These are phyloP conservation scores for Diplotaxis tenuifolia DNA, from an alignment of 345 rosid genomes.

Conservation along the genomic window DNA sequence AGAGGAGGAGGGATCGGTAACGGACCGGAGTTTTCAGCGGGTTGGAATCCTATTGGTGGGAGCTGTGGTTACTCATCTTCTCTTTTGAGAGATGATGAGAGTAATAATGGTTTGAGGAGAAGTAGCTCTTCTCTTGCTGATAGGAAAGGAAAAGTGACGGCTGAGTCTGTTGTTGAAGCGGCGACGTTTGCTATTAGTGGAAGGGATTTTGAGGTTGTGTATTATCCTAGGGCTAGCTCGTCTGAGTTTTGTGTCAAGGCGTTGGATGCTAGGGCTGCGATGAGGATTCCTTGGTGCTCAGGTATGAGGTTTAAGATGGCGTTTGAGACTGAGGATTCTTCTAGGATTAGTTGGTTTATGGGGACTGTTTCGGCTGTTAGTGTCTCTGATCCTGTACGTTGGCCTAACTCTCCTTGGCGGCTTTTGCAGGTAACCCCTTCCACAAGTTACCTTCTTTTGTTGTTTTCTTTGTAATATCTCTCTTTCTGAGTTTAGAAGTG, in stretches of 20 bases:
- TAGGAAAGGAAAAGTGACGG: slow-evolving; percentile 52
- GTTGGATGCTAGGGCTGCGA: slow-evolving; percentile 58
- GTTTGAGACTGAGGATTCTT: slow-evolving; percentile 89
- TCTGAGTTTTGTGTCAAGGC: slow-evolving; percentile 87
- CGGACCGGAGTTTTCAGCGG: slow-evolving; percentile 61
- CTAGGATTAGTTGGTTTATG: slow-evolving; percentile 96
- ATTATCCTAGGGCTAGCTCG: slow-evolving; percentile 80
- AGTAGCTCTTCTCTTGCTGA: slow-evolving; percentile 37
- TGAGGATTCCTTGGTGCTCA: slow-evolving; percentile 76
- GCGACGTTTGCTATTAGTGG: slow-evolving; percentile 61
- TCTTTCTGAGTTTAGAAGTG: not conserved
- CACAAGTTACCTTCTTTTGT: not conserved
- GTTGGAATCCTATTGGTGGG: slow-evolving; percentile 65
- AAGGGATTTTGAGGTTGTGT: slow-evolving; percentile 71
- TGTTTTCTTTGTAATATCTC: slow-evolving; percentile 1
- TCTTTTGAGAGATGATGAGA: slow-evolving; percentile 58
- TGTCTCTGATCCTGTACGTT: slow-evolving; percentile 67
- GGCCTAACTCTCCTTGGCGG: slow-evolving; percentile 97
- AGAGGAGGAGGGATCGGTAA: slow-evolving; percentile 84
- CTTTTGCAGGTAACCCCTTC: slow-evolving; percentile 65
- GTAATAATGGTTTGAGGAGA: slow-evolving; percentile 45
- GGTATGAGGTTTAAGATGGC: slow-evolving; percentile 99
- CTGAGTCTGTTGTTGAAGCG: slow-evolving; percentile 75
- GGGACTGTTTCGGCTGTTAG: slow-evolving; percentile 82
- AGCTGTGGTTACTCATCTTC: slow-evolving; percentile 42